Evolutionary conservation across 371 early-diverging fungal genomes (phyloP).

Genomic region (Circinella umbellata): DNA sequence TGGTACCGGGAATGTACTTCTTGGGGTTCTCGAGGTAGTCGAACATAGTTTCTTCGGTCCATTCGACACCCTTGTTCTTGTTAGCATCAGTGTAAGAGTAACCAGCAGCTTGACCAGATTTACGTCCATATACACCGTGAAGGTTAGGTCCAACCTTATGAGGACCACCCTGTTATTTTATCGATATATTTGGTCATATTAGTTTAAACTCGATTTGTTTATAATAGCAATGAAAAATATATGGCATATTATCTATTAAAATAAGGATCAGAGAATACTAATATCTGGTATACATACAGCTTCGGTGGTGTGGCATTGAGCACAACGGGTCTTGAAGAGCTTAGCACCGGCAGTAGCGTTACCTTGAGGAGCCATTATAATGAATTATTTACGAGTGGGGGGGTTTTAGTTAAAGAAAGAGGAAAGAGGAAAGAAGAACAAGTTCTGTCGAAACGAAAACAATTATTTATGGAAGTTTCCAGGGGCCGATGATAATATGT

Average conservation of each 20-base stretch:
- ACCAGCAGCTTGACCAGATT: conserved; percentile 86
- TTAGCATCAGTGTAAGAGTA: conserved; percentile 96
- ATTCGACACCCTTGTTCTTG: conserved; percentile 84
- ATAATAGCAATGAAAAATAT: background rate
- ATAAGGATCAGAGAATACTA: no score
- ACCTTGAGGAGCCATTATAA: conserved; percentile 40
- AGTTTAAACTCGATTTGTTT: background rate
- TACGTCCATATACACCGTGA: conserved; percentile 90
- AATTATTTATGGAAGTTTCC: no score
- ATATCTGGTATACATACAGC: conserved; percentile 51
- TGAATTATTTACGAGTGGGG: conserved; percentile 23
- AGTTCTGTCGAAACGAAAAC: background rate
- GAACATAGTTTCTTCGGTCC: conserved; percentile 88
- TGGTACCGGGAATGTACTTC: conserved; percentile 96
- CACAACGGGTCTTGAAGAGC: conserved; percentile 99
- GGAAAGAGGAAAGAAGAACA: conserved; percentile 9
- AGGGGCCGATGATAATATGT: no score
- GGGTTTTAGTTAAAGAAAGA: conserved; percentile 24
- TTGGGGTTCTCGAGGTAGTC: conserved; percentile 97
- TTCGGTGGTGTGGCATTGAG: conserved; percentile 97
- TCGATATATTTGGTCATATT: background rate
- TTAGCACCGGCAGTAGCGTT: conserved; percentile 84
- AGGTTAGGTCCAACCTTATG: conserved; percentile 98
- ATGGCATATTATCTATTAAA: background rate
- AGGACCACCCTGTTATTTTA: conserved; percentile 66